These are phyloP conservation scores for Scutellaria baicalensis DNA, from an alignment of 257 asterid species.

Conservation along the genomic window DNA sequence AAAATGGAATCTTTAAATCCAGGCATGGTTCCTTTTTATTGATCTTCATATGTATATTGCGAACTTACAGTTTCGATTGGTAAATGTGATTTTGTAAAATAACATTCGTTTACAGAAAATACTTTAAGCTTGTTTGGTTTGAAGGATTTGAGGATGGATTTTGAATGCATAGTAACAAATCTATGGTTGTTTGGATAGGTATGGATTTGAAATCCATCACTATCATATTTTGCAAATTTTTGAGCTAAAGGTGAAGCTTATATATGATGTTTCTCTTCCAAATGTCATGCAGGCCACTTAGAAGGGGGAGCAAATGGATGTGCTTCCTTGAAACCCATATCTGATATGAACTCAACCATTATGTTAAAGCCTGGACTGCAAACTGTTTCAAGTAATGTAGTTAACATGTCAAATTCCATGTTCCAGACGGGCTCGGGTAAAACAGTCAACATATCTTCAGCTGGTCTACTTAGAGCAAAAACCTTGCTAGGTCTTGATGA, in stretches of 20 bases:
- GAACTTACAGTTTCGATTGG: background rate
- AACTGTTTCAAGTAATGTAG: slow-evolving; percentile 17
- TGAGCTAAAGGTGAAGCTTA: background rate
- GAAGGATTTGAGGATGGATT: no score
- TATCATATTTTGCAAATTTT: no score
- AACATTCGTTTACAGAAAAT: background rate
- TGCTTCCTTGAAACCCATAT: slow-evolving; percentile 20
- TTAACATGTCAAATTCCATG: slow-evolving; percentile 38
- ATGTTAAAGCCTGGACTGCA: slow-evolving; percentile 20
- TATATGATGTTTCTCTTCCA: background rate
- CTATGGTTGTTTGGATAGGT: no score
- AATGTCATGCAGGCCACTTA: slow-evolving; percentile 39
- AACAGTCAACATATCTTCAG: slow-evolving; percentile 59
- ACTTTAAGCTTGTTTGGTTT: no score
- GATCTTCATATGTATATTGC: background rate
- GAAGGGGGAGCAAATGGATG: slow-evolving; percentile 30
- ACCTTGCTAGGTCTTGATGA: slow-evolving; percentile 59
- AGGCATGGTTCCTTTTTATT: background rate
- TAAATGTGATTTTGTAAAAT: background rate
- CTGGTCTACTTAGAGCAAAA: slow-evolving; percentile 79
- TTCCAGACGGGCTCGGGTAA: slow-evolving; percentile 74
- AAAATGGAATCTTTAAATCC: background rate
- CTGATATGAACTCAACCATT: slow-evolving; percentile 18
- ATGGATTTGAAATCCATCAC: no score
- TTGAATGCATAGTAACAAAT: no score